Percentiles rank a stretch among this genome's conserved stretches.
Conservation (phyloP, 805 yeast genomes). For the Ogataea philodendri region DNA sequence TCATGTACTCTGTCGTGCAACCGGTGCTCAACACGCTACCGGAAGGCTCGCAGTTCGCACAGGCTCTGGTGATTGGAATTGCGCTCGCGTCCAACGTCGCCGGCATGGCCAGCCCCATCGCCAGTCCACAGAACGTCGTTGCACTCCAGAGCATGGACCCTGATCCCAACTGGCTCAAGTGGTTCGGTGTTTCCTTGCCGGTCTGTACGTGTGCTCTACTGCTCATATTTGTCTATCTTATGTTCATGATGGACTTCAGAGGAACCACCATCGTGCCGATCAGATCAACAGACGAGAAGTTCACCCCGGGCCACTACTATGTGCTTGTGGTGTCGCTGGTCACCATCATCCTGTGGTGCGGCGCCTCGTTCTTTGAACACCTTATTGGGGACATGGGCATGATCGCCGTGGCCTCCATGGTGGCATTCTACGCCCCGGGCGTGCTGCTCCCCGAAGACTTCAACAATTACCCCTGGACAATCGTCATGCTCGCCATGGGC, state of each 20-base stretch:
- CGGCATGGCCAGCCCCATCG: slow-evolving; percentile 97
- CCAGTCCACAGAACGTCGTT: slow-evolving; percentile 93
- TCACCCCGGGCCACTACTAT: slow-evolving; percentile 72
- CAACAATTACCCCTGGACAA: slow-evolving; percentile 95
- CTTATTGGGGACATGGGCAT: slow-evolving; percentile 96
- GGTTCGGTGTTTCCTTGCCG: slow-evolving; percentile 89
- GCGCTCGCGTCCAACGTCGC: slow-evolving; percentile 92
- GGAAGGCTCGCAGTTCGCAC: slow-evolving; percentile 70
- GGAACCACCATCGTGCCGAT: slow-evolving; percentile 54
- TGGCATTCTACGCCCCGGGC: slow-evolving; percentile 92
- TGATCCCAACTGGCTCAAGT: slow-evolving; percentile 81
- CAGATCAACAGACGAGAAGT: slow-evolving; percentile 59
- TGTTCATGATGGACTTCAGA: slow-evolving; percentile 56
- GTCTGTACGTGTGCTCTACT: slow-evolving; percentile 63
- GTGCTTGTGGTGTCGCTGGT: slow-evolving; percentile 61
- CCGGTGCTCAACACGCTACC: slow-evolving; percentile 85
- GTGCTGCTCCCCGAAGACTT: slow-evolving; percentile 84
- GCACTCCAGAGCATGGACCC: slow-evolving; percentile 88
- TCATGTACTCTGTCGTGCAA: slow-evolving; percentile 87
- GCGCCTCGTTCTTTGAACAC: slow-evolving; percentile 69
- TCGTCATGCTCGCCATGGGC: slow-evolving; percentile 95
- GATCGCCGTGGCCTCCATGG: slow-evolving; percentile 83
- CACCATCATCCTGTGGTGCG: slow-evolving; percentile 88
- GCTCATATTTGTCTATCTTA: slow-evolving; percentile 68
- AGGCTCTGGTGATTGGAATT: slow-evolving; percentile 83